These are phyloP conservation scores for Candida rishiriensis DNA, from an alignment of 805 yeast genomes.

Conservation along the genomic window DNA sequence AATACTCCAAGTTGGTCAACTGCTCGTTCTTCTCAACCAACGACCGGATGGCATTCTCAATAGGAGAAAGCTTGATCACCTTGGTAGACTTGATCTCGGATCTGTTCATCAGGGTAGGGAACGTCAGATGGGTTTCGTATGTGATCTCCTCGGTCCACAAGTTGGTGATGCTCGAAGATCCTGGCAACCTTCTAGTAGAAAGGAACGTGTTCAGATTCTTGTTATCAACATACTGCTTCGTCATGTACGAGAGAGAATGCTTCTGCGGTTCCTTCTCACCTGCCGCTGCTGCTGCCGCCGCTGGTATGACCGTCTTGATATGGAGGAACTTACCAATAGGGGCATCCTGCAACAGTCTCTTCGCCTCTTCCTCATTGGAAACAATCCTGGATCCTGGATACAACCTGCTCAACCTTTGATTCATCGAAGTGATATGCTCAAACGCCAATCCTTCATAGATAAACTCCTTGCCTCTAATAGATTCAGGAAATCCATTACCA, in stretches of 20 bases:
- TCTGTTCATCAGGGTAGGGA: constrained; percentile 87
- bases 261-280: constrained; percentile 1
- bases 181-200: constrained; percentile 66
- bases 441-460: constrained; percentile 84
- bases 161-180: constrained; percentile 64
- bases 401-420: constrained; percentile 64
- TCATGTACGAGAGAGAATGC: constrained; percentile 49
- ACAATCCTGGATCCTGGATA: constrained; percentile 81
- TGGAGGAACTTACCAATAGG: constrained; percentile 72
- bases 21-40: constrained; percentile 67
- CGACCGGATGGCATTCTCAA: constrained; percentile 73
- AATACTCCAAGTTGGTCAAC: constrained; percentile 60
- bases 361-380: constrained; percentile 50
- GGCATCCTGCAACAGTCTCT: constrained; percentile 40
- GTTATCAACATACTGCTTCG: constrained; percentile 70
- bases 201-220: constrained; percentile 68
- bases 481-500: constrained; percentile 80
- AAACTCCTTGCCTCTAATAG: constrained; percentile 70
- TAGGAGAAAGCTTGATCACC: constrained; percentile 65
- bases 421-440: constrained; percentile 82
- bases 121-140: constrained; percentile 66
- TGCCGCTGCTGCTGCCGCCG: constrained; percentile 36
- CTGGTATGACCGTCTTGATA: constrained; percentile 70
- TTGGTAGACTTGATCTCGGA: constrained; percentile 56
- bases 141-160: constrained; percentile 88